Evolutionary conservation across 208 protist species (phyloP), one percentile per base, ranked within the genome.

Genomic region (Tritrichomonas foetus): DNA sequence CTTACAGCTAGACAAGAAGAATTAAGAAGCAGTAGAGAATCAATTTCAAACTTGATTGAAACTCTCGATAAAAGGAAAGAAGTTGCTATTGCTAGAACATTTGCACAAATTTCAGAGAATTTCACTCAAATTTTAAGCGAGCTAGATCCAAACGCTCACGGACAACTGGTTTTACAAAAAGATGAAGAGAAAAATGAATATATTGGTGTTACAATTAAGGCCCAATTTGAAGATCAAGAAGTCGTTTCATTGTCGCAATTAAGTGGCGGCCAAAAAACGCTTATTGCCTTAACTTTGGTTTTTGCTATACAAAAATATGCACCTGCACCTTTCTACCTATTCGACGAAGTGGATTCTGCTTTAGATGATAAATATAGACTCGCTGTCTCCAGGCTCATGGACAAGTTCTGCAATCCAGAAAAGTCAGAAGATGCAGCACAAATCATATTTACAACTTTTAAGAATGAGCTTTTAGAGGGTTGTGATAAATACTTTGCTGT

Each of bases 381-480:
- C 20, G 89, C 49, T 30, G 89, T 93, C 5, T 36, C 89, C 11
- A 33, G 72, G 25, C 1, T 93, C 8, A 93, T 93, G 27, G 39
- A 49, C 3, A 82, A 41, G 25, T 27, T 82, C 8, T 82, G 33
- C 5, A 2, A 41, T 3, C 74, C 74, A 30, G 41, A 47, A 72
- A 47, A 64, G 11, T n/a, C 36, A 27, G 16, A 9, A 66, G n/a
- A 64, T 11, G 25, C 36, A 74, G 36, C 55, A 1, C 89, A 93
- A 49, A 49, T 93, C 41, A 93, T 93, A 30, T 33, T 93, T 8
- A 93, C 89, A n/a, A 69, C 89, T 9, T 93, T 93, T 44, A 64
- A 69, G 30, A 30, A 13, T 9, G 89, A 93, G 41, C 47, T 93
- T 20, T n/a, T 93, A 27, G 74, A 82, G 1, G 27, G 30, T 5